phyloP scores from a whole-genome alignment of 192 early-diverging fungal species.

The Chytriomyces hyalinus region DNA sequence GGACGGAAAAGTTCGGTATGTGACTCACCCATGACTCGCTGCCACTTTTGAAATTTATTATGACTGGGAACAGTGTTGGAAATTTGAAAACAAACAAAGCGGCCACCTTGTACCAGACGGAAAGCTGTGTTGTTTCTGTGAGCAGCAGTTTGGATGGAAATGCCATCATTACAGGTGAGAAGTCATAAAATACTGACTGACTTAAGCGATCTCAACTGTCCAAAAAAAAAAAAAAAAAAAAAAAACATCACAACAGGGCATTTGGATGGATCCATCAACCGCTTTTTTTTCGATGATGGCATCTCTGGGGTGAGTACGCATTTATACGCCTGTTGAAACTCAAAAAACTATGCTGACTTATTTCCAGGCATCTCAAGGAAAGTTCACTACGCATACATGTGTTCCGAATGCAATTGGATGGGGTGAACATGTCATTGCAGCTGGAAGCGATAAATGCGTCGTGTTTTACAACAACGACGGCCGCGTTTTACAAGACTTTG shows the following conservation, averaged over 20 bases:
- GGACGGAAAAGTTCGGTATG: constrained; percentile 60
- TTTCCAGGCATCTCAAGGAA: constrained; percentile 51
- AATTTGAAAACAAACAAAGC: constrained; percentile 73
- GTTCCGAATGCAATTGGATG: constrained; percentile 59
- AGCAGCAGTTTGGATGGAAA: constrained; percentile 61
- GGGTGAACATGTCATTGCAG: constrained; percentile 63
- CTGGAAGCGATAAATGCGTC: constrained; percentile 58
- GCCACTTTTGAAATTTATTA: neutral
- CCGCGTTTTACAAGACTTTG: constrained; percentile 59
- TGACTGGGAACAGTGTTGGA: constrained; percentile 57
- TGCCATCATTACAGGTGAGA: constrained; percentile 57
- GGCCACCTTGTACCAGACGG: constrained; percentile 69
- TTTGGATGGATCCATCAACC: constrained; percentile 63
- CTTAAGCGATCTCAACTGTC: neutral
- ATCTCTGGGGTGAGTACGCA: constrained; percentile 50
- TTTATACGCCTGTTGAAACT: neutral
- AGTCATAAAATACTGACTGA: neutral
- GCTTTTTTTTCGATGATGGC: constrained; percentile 73
- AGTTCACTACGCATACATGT: constrained; percentile 58
- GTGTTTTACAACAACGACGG: constrained; percentile 59
- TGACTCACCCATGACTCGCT: neutral
- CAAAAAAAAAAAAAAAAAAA: too few species aligned
- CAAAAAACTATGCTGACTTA: neutral
- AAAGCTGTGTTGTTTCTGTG: constrained; percentile 60
- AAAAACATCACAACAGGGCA: constrained; percentile 39